A percentile compares a stretch with the other conserved stretches of the same genome.
Evolutionary conservation across 2,329 filamentous ascomycete species (phyloP).

Genomic region (Aureobasidium sp.): DNA sequence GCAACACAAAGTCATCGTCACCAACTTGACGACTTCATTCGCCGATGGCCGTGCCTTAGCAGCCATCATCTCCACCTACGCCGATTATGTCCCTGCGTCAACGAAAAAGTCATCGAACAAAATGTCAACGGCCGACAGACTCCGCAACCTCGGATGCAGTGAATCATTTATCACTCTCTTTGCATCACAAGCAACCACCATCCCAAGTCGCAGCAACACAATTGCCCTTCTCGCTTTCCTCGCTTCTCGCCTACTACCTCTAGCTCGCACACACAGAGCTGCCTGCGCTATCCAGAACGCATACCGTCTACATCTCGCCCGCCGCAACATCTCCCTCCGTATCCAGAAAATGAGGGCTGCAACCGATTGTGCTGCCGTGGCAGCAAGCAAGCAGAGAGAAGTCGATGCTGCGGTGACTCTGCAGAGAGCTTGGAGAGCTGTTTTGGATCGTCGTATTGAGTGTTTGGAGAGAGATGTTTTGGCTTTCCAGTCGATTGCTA

Average conservation of each 20-base stretch:
- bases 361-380: slow-evolving; percentile 39
- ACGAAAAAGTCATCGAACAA: not conserved
- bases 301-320: slow-evolving; percentile 34
- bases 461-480: slow-evolving; percentile 29
- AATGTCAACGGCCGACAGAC: slow-evolving; percentile 25
- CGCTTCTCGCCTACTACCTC: slow-evolving; percentile 47
- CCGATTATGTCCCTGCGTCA: slow-evolving; percentile 31
- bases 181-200: slow-evolving; percentile 22
- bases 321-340: slow-evolving; percentile 24
- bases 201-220: slow-evolving; percentile 47
- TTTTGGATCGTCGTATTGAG: slow-evolving; percentile 28
- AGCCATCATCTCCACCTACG: slow-evolving; percentile 50
- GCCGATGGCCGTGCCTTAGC: slow-evolving; percentile 45
- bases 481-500: slow-evolving; percentile 33
- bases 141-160: slow-evolving; percentile 30
- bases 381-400: slow-evolving; percentile 24
- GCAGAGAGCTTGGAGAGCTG: slow-evolving; percentile 35
- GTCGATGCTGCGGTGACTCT: slow-evolving; percentile 34
- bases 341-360: slow-evolving; percentile 34
- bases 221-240: slow-evolving; percentile 51
- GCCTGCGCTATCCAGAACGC: slow-evolving; percentile 44
- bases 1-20: slow-evolving; percentile 37
- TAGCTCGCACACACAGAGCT: slow-evolving; percentile 41
- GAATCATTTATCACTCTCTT: slow-evolving; percentile 36
- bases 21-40: slow-evolving; percentile 51